Evolutionary conservation across 2,329 filamentous ascomycete genomes (phyloP).

Genomic region (Fusarium nodosum): DNA sequence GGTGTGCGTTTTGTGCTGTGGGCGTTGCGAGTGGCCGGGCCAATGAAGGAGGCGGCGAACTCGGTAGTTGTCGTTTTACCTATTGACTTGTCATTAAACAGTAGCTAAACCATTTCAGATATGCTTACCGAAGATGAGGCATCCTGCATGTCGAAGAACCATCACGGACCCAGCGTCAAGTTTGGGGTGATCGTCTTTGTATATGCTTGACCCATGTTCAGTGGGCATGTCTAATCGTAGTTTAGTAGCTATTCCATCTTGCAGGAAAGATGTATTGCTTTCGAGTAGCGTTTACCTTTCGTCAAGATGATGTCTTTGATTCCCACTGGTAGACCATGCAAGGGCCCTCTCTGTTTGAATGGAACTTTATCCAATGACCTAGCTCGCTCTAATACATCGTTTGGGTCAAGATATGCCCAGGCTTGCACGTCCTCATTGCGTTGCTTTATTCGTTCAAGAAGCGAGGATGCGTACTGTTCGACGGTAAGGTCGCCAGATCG

Average conservation of each 20-base stretch:
- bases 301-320: conserved; percentile 73
- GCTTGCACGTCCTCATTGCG: conserved; percentile 63
- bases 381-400: conserved; percentile 63
- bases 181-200: conserved; percentile 57
- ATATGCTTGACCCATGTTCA: conserved; percentile 66
- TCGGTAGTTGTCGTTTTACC: conserved; percentile 60
- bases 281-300: conserved; percentile 56
- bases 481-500: conserved; percentile 60
- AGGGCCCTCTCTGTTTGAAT: conserved; percentile 61
- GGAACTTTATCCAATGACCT: conserved; percentile 64
- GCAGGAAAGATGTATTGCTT: not conserved
- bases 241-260: not conserved
- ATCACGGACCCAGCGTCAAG: conserved; percentile 66
- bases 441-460: conserved; percentile 60
- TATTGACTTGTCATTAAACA: conserved; percentile 64
- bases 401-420: conserved; percentile 63
- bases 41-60: conserved; percentile 66
- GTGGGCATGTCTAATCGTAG: conserved; percentile 65
- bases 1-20: conserved; percentile 73
- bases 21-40: conserved; percentile 67
- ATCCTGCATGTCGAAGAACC: conserved; percentile 66
- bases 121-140: conserved; percentile 62
- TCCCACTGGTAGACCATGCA: conserved; percentile 69
- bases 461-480: conserved; percentile 63
- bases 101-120: conserved; percentile 56